Evolutionary conservation across 176 grass and related monocot species (phyloP).

Genomic region (Juncus inflexus): DNA sequence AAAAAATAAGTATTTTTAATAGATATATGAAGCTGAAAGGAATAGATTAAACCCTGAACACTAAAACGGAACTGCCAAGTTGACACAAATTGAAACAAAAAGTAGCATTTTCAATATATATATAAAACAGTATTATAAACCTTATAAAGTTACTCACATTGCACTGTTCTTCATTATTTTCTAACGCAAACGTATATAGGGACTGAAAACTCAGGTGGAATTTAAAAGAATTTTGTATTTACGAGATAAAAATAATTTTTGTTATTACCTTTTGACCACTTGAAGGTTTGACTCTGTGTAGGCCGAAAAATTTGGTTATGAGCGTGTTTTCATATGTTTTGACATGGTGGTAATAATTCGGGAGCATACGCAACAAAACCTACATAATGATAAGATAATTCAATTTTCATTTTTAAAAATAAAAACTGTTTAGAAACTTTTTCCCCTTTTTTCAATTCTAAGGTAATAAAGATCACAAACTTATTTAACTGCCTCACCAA

Average conservation of each 20-base stretch:
- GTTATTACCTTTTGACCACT: constrained; percentile 87
- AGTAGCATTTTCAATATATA: no score
- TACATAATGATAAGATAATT: constrained; percentile 32
- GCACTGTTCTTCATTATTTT: no score
- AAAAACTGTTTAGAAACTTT: no score
- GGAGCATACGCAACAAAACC: constrained; percentile 96
- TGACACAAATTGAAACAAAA: not conserved
- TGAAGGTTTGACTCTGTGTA: constrained; percentile 95
- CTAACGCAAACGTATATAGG: no score
- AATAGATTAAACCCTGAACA: not conserved
- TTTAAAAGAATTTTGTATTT: no score
- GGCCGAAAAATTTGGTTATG: constrained; percentile 99
- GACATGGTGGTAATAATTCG: constrained; percentile 90
- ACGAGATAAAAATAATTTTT: constrained; percentile 12
- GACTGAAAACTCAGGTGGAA: no score
- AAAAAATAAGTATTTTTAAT: constrained; percentile 25
- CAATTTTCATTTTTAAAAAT: no score
- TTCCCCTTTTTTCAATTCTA: no score
- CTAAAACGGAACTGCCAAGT: not conserved
- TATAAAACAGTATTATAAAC: not conserved
- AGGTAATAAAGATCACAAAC: no score
- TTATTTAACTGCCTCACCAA: no score
- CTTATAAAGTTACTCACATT: not conserved
- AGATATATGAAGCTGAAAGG: constrained; percentile 6
- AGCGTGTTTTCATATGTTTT: constrained; percentile 95